A percentile compares a stretch with the other conserved stretches of the same genome.
These are phyloP conservation scores for sorghum (Sorghum bicolor) DNA, from an alignment of 176 grass and related monocot species.

Conservation along the genomic window Sorghum_bicolor_NCBIv3 NC_012879.2:94501-95000, in stretches of 20 bases:
- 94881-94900: too few species aligned
- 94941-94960: too few species aligned
- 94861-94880: background rate
- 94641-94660: conserved; percentile 94
- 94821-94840: background rate
- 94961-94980: too few species aligned
- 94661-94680: conserved; percentile 70
- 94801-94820: background rate
- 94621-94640: conserved; percentile 92
- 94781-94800: background rate
- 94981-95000: too few species aligned
- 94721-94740: too few species aligned
- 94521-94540: background rate
- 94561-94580: conserved; percentile 20
- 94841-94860: background rate
- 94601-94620: conserved; percentile 94
- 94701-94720: too few species aligned
- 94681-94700: conserved; percentile 4
- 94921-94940: too few species aligned
- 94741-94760: too few species aligned
- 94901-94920: too few species aligned
- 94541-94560: conserved; percentile 4
- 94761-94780: background rate
- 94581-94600: conserved; percentile 94
- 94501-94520: conserved; percentile 23